Evolutionary conservation across 2,329 filamentous ascomycete genomes (phyloP).

Genomic region (Coniella lustricola): DNA sequence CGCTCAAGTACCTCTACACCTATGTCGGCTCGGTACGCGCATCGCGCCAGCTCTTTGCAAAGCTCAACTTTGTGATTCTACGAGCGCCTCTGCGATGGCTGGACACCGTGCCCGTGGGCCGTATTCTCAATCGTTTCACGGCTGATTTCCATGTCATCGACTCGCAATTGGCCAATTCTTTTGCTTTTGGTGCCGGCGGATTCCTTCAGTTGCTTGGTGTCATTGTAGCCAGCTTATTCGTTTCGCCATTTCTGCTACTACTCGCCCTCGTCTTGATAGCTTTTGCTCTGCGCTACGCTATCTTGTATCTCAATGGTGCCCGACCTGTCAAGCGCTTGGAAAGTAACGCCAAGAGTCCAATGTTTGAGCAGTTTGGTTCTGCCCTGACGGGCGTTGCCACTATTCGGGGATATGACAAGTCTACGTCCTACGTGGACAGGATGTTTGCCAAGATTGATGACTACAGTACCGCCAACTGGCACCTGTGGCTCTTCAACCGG

Average conservation of each 20-base stretch:
- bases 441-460: constrained; percentile 66
- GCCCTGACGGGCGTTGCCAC: constrained; percentile 66
- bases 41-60: constrained; percentile 61
- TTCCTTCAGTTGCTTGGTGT: constrained; percentile 57
- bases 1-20: constrained; percentile 55
- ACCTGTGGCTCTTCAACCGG: constrained; percentile 65
- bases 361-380: constrained; percentile 74
- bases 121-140: constrained; percentile 72
- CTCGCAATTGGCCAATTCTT: constrained; percentile 55
- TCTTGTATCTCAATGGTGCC: constrained; percentile 61
- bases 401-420: constrained; percentile 68
- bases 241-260: constrained; percentile 60
- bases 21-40: constrained; percentile 61
- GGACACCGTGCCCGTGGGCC: constrained; percentile 70
- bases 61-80: constrained; percentile 59
- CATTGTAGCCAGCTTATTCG: constrained; percentile 58
- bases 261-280: constrained; percentile 52
- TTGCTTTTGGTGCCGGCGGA: constrained; percentile 54
- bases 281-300: constrained; percentile 51
- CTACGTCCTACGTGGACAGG: constrained; percentile 55
- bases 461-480: constrained; percentile 58
- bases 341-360: constrained; percentile 67
- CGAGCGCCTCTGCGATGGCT: constrained; percentile 72
- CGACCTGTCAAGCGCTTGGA: constrained; percentile 72
- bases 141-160: constrained; percentile 71